These are phyloP conservation scores for Vaccinium macrocarpon DNA, from an alignment of 148 eudicot genomes.

Conservation along the genomic window DNA sequence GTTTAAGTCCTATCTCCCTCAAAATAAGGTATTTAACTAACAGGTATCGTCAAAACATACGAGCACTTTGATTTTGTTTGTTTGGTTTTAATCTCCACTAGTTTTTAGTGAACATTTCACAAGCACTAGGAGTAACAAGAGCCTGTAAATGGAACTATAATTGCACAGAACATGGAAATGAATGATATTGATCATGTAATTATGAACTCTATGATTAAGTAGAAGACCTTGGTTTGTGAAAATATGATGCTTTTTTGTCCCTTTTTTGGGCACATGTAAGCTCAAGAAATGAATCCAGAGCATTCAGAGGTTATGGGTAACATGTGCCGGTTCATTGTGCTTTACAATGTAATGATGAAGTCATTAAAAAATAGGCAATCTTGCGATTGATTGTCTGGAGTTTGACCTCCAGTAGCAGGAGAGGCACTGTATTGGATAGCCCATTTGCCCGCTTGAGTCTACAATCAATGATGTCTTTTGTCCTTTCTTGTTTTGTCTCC, in stretches of 20 bases:
- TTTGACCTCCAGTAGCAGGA: neutral
- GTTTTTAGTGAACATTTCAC: neutral
- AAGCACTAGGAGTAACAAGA: neutral
- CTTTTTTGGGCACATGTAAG: neutral
- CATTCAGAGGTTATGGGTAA: neutral
- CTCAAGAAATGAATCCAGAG: neutral
- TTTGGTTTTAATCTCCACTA: neutral
- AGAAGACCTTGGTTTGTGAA: neutral
- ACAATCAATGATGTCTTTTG: neutral
- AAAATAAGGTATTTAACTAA: neutral
- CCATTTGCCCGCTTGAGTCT: neutral
- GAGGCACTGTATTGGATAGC: neutral
- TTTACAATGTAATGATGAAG: neutral
- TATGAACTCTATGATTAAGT: neutral
- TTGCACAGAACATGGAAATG: neutral
- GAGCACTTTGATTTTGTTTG: neutral
- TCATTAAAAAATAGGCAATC: neutral
- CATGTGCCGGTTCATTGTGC: neutral
- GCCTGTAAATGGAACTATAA: neutral
- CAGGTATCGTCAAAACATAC: neutral
- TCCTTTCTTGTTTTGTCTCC: slow-evolving; percentile 10
- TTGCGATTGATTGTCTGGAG: neutral
- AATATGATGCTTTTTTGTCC: neutral
- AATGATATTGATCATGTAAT: neutral
- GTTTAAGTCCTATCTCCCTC: neutral